A percentile compares a stretch with the other conserved stretches of the same genome.
Conservation (phyloP, 129 eudicot genomes). For the Artemisia annua region DNA sequence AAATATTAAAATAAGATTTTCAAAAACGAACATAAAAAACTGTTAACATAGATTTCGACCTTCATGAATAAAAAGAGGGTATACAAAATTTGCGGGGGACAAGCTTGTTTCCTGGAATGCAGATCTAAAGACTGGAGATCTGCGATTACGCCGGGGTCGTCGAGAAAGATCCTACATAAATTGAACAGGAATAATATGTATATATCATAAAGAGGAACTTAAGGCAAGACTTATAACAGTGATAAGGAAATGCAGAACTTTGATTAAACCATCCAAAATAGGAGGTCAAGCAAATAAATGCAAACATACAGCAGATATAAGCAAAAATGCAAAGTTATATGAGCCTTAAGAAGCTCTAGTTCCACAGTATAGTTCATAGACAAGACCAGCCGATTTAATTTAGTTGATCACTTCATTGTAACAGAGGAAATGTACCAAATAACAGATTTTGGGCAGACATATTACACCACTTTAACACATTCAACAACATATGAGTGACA, state of each 20-base stretch:
- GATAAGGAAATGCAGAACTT: no score
- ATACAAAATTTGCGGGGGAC: constrained; percentile 84
- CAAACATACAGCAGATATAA: constrained; percentile 2
- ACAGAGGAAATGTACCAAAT: no score
- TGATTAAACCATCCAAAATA: no score
- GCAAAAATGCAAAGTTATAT: not conserved
- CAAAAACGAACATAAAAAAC: not conserved
- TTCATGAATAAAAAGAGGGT: constrained; percentile 95
- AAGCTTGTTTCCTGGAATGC: constrained; percentile 94
- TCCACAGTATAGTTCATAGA: no score
- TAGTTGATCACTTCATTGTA: no score
- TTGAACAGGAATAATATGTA: constrained; percentile 9
- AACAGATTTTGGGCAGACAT: no score
- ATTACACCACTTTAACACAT: no score
- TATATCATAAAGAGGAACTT: not conserved
- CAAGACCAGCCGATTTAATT: no score
- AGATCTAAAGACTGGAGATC: constrained; percentile 74
- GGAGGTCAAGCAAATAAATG: not conserved
- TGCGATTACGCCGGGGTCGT: constrained; percentile 93
- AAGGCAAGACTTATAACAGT: no score
- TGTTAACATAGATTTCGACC: constrained; percentile 36
- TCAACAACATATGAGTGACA: no score
- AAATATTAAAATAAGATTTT: no score
- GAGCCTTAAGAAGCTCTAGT: not conserved
- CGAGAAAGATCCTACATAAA: constrained; percentile 47